Evolutionary conservation across 73 alveolate genomes (phyloP).

Genomic region (Paraurostyla sp.): DNA sequence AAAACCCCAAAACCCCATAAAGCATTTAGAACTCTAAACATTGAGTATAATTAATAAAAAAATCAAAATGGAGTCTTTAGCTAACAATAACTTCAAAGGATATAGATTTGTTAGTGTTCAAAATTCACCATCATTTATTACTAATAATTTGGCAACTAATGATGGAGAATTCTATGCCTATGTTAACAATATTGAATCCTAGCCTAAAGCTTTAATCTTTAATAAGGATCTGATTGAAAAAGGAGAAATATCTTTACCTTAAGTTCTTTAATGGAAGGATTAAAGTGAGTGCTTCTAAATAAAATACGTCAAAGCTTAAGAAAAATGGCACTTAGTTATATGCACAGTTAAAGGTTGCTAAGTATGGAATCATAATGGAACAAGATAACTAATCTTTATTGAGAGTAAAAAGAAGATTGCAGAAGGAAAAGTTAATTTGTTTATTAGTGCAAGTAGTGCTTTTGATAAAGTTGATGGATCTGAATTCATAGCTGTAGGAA

Average conservation of each 20-base stretch:
- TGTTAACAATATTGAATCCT: slow-evolving; percentile 39
- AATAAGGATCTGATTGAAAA: slow-evolving; percentile 37
- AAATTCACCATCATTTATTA: slow-evolving; percentile 63
- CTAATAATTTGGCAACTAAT: slow-evolving; percentile 45
- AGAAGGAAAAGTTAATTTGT: slow-evolving; percentile 30
- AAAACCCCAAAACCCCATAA: slow-evolving; percentile 60
- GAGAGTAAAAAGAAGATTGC: slow-evolving; percentile 65
- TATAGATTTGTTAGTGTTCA: slow-evolving; percentile 59
- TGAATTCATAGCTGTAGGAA: slow-evolving; percentile 71
- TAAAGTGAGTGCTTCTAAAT: slow-evolving; percentile 34
- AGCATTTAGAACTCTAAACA: neutral
- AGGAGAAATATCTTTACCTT: neutral
- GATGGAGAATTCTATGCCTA: slow-evolving; percentile 55
- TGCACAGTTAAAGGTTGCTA: slow-evolving; percentile 54
- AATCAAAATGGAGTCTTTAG: slow-evolving; percentile 60
- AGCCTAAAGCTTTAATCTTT: slow-evolving; percentile 44
- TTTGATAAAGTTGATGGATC: slow-evolving; percentile 11
- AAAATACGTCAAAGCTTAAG: neutral
- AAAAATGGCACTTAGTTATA: slow-evolving; percentile 65
- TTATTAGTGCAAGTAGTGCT: slow-evolving; percentile 52
- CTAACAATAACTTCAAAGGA: slow-evolving; percentile 48
- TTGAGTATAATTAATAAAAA: neutral
- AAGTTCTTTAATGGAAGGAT: slow-evolving; percentile 57
- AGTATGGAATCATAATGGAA: slow-evolving; percentile 69
- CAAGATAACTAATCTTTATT: slow-evolving; percentile 32